Base-by-base conservation (phyloP, 2,329 filamentous ascomycete species). In the Colletotrichum coccodes region DNA sequence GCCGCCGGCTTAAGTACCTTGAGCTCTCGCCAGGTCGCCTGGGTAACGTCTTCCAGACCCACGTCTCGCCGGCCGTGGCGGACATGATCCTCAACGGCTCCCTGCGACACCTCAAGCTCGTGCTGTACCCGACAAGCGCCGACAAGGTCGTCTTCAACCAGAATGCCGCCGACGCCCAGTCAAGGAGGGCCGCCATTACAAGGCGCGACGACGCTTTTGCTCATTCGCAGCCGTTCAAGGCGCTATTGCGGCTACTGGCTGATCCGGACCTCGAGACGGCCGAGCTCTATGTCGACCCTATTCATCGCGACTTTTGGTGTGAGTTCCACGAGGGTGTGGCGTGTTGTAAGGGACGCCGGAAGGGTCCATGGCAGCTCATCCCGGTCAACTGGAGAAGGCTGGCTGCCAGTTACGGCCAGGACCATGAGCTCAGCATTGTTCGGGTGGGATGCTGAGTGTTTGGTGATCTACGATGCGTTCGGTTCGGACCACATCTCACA, bases 201-300 rank as follows among this genome's bases (percentile, higher is more conserved):
- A 52, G 63, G 26, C 67, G 58, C 12, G 67, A 70, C 23, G 67
- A 70, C 26, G 63, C 67, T 6, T 71, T 68, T 42, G 46, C 63
- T 2, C 56, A 62, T n/a, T 70, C 70, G 3, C 57, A 64, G 18
- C 63, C 70, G 9, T 71, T 71, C 52, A 66, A 49, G 64, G 77
- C 79, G 3, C 71, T 86, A 9, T 71, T 86, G 52, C 74, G 76
- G 59, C 73, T 86, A 21, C 72, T 87, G 61, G 75, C 79, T 47
- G 84, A 86, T 65, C 84, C 84, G 54, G 81, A 85, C 53, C 75
- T 86, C 40, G 75, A 81, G 54, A 76, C 71, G 47, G 81, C 80
- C 16, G 75, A 79, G 64, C 71, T 86, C 32, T 75, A 75, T 71
- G 78, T 84, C 44, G 77, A 77, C 60, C 73, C 73, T 23, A 72